Evolutionary conservation across 768 basidiomycete genomes (phyloP).

Genomic region (Cubamyces lactineus): DNA sequence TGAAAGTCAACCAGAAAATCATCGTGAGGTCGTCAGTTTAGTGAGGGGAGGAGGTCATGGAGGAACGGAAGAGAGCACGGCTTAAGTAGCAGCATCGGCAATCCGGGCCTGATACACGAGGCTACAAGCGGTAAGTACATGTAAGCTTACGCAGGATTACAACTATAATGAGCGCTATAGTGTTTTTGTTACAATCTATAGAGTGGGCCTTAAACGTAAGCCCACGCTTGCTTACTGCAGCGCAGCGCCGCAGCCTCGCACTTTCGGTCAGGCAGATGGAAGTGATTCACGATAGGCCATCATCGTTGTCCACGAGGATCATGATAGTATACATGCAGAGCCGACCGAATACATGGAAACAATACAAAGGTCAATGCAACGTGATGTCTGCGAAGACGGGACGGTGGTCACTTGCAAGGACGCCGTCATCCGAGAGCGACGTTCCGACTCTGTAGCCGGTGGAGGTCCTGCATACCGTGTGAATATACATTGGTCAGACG

Average conservation of each 20-base stretch:
- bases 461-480: slow-evolving; percentile 38
- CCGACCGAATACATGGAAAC: no score
- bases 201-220: no score
- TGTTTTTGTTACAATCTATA: no score
- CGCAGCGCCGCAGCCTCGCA: slow-evolving; percentile 16
- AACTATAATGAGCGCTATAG: not conserved
- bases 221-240: not conserved
- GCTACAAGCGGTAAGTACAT: not conserved
- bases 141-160: not conserved
- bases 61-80: slow-evolving; percentile 11
- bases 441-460: slow-evolving; percentile 44
- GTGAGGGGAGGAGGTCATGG: not conserved
- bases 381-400: slow-evolving; percentile 52
- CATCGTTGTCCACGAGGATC: slow-evolving; percentile 5
- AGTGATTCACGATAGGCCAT: slow-evolving; percentile 6
- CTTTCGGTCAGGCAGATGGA: slow-evolving; percentile 14
- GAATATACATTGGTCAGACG: not conserved
- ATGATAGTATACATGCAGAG: slow-evolving; percentile 8
- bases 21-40: slow-evolving; percentile 30
- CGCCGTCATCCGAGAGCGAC: slow-evolving; percentile 51
- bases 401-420: slow-evolving; percentile 59
- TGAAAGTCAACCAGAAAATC: slow-evolving; percentile 47
- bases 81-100: slow-evolving; percentile 10
- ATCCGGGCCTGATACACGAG: not conserved
- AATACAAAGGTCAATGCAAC: slow-evolving; percentile 5